Percentiles rank a stretch among this genome's conserved stretches.
Conservation (phyloP, 352 stramenopile species). For the Pythium periplocum region DNA sequence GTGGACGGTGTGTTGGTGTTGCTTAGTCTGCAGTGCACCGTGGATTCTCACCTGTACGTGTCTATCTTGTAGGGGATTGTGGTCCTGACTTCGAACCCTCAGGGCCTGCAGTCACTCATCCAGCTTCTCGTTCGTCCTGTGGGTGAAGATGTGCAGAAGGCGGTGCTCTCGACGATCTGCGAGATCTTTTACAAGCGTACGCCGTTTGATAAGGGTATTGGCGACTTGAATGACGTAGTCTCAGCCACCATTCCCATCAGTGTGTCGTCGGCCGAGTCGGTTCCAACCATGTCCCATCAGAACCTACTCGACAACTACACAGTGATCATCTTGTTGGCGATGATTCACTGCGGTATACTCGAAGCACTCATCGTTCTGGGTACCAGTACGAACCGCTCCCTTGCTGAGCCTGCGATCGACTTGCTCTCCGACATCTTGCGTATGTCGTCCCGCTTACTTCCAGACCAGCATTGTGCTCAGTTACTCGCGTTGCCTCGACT, state of each 20-base stretch:
- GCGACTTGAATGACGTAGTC: constrained; percentile 25
- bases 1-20: constrained; percentile 50
- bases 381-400: constrained; percentile 57
- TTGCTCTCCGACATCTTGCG: constrained; percentile 77
- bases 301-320: constrained; percentile 89
- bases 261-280: constrained; percentile 58
- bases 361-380: constrained; percentile 81
- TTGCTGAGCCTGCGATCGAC: constrained; percentile 83
- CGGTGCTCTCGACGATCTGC: constrained; percentile 82
- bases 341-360: constrained; percentile 83
- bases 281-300: constrained; percentile 55
- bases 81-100: constrained; percentile 81
- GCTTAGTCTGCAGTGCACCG: too few species aligned
- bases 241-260: constrained; percentile 60
- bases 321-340: constrained; percentile 76
- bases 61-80: constrained; percentile 52
- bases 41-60: too few species aligned
- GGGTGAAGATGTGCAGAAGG: constrained; percentile 85
- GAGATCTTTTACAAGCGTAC: constrained; percentile 89
- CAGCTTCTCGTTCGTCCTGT: constrained; percentile 85
- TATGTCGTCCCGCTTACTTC: constrained; percentile 77
- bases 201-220: constrained; percentile 57
- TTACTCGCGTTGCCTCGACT: constrained; percentile 73
- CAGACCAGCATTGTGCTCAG: constrained; percentile 78
- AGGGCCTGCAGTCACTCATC: constrained; percentile 81